Conservation (phyloP, 1,284 basidiomycete species). For the Sporisorium iseilematis-ciliati region DNA sequence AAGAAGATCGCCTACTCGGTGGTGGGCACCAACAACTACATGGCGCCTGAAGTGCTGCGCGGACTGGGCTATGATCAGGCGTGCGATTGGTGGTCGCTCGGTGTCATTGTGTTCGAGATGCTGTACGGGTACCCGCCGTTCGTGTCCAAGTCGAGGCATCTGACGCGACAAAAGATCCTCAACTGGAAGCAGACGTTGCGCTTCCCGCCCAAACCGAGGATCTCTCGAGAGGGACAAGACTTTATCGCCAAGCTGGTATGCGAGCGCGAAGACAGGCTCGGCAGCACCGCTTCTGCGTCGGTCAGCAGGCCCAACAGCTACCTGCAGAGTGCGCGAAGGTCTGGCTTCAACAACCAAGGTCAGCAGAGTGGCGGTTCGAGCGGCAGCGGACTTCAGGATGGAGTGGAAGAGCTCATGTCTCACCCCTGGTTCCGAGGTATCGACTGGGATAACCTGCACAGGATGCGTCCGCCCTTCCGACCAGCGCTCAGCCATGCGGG, state of each 20-base stretch:
- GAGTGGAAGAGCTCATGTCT: slow-evolving; percentile 87
- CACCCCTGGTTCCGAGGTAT: slow-evolving; percentile 67
- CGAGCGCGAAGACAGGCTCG: slow-evolving; percentile 92
- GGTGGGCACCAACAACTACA: slow-evolving; percentile 75
- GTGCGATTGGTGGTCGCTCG: slow-evolving; percentile 98
- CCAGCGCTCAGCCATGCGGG: slow-evolving; percentile 76
- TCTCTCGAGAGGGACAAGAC: slow-evolving; percentile 86
- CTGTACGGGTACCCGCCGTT: slow-evolving; percentile 82
- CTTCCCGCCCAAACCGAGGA: slow-evolving; percentile 84
- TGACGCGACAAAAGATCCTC: slow-evolving; percentile 72
- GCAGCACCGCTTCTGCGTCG: slow-evolving; percentile 78
- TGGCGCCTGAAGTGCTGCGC: slow-evolving; percentile 95
- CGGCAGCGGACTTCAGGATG: slow-evolving; percentile 74
- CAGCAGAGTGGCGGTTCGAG: slow-evolving; percentile 39
- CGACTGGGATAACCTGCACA: slow-evolving; percentile 55
- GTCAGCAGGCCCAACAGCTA: slow-evolving; percentile 81
- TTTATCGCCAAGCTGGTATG: slow-evolving; percentile 89
- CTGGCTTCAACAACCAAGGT: slow-evolving; percentile 76
- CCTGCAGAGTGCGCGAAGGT: slow-evolving; percentile 79
- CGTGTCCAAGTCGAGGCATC: slow-evolving; percentile 66
- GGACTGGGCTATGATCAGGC: slow-evolving; percentile 86
- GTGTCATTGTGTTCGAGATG: slow-evolving; percentile 80
- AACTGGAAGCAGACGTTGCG: slow-evolving; percentile 90
- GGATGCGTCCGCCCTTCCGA: slow-evolving; percentile 84
- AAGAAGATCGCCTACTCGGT: slow-evolving; percentile 91